Evolutionary conservation across 2,329 filamentous ascomycete species (phyloP), one percentile per base, ranked within the genome.

Genomic region (Hymenotorrendiella dingleyae): DNA sequence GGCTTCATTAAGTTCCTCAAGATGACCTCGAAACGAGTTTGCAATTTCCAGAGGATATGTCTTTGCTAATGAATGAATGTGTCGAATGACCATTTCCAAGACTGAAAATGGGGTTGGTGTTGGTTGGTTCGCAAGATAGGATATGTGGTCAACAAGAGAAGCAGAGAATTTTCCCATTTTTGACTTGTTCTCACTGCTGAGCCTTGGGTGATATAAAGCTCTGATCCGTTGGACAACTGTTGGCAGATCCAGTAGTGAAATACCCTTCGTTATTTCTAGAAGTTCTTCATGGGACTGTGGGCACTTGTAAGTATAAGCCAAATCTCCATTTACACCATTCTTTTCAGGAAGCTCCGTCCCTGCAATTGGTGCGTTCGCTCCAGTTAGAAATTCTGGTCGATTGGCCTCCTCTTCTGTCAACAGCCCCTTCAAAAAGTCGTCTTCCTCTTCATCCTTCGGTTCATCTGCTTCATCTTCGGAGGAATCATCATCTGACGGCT

Each of bases 41-140:
- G 84, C 82, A 42, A 95, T 86, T 43, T 84, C 82, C 27, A 86
- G 70, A 0, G 91, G 81, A 55, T 89, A 94, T 37, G 80, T 84
- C 61, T 95, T 91, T 3, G 90, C 85, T 42, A 98, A 72, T 2
- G 91, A 97, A 66, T 98, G 94, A 19, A 95, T 73, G 64, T 98
- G 93, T 36, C 93, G 85, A 45, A 91, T 81, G 11, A 96, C 65
- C 40, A 76, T 84, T 63, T 98, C 93, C 12, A 94, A 62, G 2
- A 86, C 72, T 1, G 73, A 63, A 53, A 93, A 85, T 1, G 82
- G 72, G 3, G 80, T 73, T 8, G 70, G 65, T 37, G 46, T 20
- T 21, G 54, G 40, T 35, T 60, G 53, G 39, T 67, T 65, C 40
- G 71, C 72, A 12, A 75, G 64, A 44, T 73, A 67, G 3, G 68